Conservation (phyloP, 225 moss, liverwort and hornwort genomes). For the Pseudisothecium myosuroides region DNA sequence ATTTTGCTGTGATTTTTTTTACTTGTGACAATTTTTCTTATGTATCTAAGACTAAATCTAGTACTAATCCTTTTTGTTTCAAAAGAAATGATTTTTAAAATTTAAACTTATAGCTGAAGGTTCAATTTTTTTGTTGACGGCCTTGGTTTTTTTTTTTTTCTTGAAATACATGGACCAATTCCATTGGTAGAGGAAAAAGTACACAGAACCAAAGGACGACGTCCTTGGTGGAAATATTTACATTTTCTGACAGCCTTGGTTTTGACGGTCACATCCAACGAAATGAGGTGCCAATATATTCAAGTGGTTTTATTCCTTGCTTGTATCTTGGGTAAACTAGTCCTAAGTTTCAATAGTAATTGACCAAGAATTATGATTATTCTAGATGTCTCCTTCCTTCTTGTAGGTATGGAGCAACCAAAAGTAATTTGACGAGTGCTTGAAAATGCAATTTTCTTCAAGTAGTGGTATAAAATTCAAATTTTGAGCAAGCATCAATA, state of each 20-base stretch:
- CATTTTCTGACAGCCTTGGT: not conserved
- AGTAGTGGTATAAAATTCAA: no score
- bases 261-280: not conserved
- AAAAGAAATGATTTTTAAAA: not conserved
- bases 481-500: not conserved
- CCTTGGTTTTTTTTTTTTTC: not conserved
- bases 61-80: not conserved
- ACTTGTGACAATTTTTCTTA: not conserved
- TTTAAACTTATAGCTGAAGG: not conserved
- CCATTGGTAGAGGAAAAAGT: no score
- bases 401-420: not conserved
- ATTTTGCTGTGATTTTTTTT: not conserved
- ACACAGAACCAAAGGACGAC: no score
- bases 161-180: no score
- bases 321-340: not conserved
- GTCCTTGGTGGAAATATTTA: no score
- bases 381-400: rapidly evolving
- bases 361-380: not conserved
- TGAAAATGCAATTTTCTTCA: not conserved
- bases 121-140: not conserved
- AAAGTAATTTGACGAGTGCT: not conserved
- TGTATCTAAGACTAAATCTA: not conserved
- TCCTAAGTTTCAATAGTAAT: not conserved
- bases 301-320: not conserved
- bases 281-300: not conserved